A percentile compares a stretch with the other conserved stretches of the same genome.
Evolutionary conservation across 768 basidiomycete species (phyloP).

Genomic region (Mycena capillaripes): DNA sequence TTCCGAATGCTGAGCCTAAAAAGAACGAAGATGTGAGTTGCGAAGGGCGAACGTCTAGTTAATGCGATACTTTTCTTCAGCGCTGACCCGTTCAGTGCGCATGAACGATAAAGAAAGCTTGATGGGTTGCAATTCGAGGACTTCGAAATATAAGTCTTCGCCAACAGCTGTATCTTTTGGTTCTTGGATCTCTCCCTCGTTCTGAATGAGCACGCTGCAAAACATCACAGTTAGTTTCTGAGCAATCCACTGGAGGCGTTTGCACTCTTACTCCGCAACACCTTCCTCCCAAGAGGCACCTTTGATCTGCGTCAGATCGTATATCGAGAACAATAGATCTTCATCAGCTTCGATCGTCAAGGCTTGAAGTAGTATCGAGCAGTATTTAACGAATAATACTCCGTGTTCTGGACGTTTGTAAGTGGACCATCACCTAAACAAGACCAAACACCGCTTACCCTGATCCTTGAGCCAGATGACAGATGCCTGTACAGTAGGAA

Average conservation of each 20-base stretch:
- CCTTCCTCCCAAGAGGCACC: slow-evolving; percentile 92
- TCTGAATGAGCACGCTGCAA: slow-evolving; percentile 77
- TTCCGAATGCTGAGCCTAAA: slow-evolving; percentile 83
- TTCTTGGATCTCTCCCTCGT: slow-evolving; percentile 78
- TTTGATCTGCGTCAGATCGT: slow-evolving; percentile 92
- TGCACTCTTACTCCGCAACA: slow-evolving; percentile 73
- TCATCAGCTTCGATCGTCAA: slow-evolving; percentile 98
- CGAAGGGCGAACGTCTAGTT: not conserved
- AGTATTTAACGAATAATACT: slow-evolving; percentile 98
- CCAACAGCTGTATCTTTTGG: slow-evolving; percentile 76
- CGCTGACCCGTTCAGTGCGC: slow-evolving; percentile 94
- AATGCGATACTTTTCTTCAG: slow-evolving; percentile 88
- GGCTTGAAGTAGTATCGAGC: slow-evolving; percentile 92
- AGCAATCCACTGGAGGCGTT: not conserved
- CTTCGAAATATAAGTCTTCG: slow-evolving; percentile 94
- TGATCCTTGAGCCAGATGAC: slow-evolving; percentile 94
- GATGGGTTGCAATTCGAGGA: slow-evolving; percentile 95
- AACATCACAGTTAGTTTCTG: slow-evolving; percentile 19
- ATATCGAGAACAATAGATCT: slow-evolving; percentile 92
- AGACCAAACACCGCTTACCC: slow-evolving; percentile 62
- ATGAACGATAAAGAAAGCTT: slow-evolving; percentile 95
- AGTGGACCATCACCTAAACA: not conserved
- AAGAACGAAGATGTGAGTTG: slow-evolving; percentile 6
- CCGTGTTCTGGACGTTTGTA: slow-evolving; percentile 81
- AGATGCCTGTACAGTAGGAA: slow-evolving; percentile 92